A percentile compares a stretch with the other conserved stretches of the same genome.
These are phyloP conservation scores for Gentiana macrophylla DNA, from an alignment of 257 asterid species.

Conservation along the genomic window DNA sequence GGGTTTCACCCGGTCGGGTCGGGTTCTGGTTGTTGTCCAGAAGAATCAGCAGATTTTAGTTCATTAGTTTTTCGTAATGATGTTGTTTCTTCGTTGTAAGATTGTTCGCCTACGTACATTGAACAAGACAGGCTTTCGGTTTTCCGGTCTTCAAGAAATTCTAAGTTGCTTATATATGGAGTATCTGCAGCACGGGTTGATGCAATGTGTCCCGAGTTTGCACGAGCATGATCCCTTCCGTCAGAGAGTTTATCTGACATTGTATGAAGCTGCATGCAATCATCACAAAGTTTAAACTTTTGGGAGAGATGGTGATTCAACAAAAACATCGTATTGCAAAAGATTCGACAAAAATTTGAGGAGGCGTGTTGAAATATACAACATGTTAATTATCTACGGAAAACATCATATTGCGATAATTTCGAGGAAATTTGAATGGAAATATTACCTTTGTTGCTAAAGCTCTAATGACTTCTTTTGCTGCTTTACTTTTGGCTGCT, in stretches of 20 bases:
- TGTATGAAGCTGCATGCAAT: conserved; percentile 21
- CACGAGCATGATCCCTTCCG: conserved; percentile 16
- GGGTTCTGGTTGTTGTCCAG: too few species aligned
- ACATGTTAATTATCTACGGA: too few species aligned
- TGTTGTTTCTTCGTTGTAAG: conserved; percentile 7
- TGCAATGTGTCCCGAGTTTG: conserved; percentile 11
- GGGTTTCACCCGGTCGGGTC: neutral
- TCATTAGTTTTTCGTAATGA: conserved; percentile 17
- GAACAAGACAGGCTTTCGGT: conserved; percentile 15
- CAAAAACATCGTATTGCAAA: too few species aligned
- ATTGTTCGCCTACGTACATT: conserved; percentile 14
- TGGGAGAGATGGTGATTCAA: too few species aligned
- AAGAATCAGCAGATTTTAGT: too few species aligned
- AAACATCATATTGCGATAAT: too few species aligned
- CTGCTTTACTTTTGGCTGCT: conserved; percentile 38
- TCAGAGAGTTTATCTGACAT: conserved; percentile 22
- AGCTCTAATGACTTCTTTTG: conserved; percentile 40
- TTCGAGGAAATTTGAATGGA: too few species aligned
- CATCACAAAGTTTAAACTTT: too few species aligned
- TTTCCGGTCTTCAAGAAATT: conserved; percentile 15
- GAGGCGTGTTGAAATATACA: too few species aligned
- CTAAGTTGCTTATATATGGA: conserved; percentile 7
- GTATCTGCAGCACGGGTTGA: conserved; percentile 4
- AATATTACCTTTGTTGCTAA: conserved; percentile 31
- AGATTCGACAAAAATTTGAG: too few species aligned